phyloP scores from a whole-genome alignment of 2,329 filamentous ascomycete species.

The Fusarium mexicanum region DNA sequence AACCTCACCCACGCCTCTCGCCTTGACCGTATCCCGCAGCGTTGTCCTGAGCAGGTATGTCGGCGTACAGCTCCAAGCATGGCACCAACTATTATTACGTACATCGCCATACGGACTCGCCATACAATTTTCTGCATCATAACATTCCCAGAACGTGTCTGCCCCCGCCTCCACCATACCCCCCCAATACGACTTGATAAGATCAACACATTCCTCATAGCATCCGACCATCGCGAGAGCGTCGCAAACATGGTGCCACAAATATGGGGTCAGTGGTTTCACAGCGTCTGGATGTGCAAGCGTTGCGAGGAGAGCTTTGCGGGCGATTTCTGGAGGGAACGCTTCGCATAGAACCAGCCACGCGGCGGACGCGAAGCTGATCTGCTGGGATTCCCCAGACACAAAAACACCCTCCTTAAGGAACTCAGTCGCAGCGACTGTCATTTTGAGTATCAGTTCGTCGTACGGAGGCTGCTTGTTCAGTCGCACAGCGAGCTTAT shows the following conservation, averaged over 20 bases:
- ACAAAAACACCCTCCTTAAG: background rate
- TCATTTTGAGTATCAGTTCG: background rate
- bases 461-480: background rate
- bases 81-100: background rate
- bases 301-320: background rate
- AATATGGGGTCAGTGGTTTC: background rate
- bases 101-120: background rate
- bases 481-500: background rate
- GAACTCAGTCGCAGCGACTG: accelerated
- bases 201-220: background rate
- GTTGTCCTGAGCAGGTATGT: background rate
- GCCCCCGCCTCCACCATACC: background rate
- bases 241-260: background rate
- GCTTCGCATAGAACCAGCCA: background rate
- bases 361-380: background rate
- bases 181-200: background rate
- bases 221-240: background rate
- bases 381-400: background rate
- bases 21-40: background rate
- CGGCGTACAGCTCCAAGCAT: background rate
- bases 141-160: background rate
- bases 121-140: background rate
- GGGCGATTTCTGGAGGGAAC: background rate
- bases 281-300: background rate
- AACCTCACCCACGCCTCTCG: background rate